These are phyloP conservation scores for Colletotrichum salicis DNA, from an alignment of 2,329 filamentous ascomycete genomes.

Conservation along the genomic window DNA sequence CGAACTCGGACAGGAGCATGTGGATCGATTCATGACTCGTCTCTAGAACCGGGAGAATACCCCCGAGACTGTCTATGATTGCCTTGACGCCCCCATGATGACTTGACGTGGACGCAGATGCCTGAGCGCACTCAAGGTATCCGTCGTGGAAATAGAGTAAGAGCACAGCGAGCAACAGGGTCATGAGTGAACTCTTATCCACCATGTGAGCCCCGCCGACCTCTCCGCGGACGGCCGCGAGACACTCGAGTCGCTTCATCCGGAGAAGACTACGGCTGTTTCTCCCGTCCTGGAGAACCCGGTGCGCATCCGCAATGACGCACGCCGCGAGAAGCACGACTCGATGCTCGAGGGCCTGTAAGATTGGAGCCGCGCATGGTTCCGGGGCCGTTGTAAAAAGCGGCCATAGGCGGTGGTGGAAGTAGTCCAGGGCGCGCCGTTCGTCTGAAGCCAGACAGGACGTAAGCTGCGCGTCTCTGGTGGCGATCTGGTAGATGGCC, in stretches of 20 bases:
- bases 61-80: slow-evolving; percentile 46
- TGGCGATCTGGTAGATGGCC: slow-evolving; percentile 42
- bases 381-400: slow-evolving; percentile 42
- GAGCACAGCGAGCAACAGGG: slow-evolving; percentile 52
- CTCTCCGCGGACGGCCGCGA: slow-evolving; percentile 45
- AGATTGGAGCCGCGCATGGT: slow-evolving; percentile 44
- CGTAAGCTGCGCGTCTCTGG: slow-evolving; percentile 39
- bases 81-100: slow-evolving; percentile 50
- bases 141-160: slow-evolving; percentile 55
- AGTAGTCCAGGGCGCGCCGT: slow-evolving; percentile 46
- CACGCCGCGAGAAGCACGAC: slow-evolving; percentile 47
- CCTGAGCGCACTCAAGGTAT: slow-evolving; percentile 45
- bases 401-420: slow-evolving; percentile 46
- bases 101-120: slow-evolving; percentile 41
- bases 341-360: slow-evolving; percentile 45
- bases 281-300: slow-evolving; percentile 44
- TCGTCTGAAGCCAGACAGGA: slow-evolving; percentile 42
- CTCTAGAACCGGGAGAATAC: slow-evolving; percentile 40
- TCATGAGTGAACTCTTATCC: slow-evolving; percentile 46
- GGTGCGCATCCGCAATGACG: slow-evolving; percentile 46
- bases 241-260: slow-evolving; percentile 44
- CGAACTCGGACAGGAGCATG: slow-evolving; percentile 56
- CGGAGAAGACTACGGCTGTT: slow-evolving; percentile 41
- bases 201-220: slow-evolving; percentile 40
- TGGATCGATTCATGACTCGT: slow-evolving; percentile 45